phyloP scores from a whole-genome alignment of 2,329 filamentous ascomycete species.

The Colletotrichum graminicola region DNA sequence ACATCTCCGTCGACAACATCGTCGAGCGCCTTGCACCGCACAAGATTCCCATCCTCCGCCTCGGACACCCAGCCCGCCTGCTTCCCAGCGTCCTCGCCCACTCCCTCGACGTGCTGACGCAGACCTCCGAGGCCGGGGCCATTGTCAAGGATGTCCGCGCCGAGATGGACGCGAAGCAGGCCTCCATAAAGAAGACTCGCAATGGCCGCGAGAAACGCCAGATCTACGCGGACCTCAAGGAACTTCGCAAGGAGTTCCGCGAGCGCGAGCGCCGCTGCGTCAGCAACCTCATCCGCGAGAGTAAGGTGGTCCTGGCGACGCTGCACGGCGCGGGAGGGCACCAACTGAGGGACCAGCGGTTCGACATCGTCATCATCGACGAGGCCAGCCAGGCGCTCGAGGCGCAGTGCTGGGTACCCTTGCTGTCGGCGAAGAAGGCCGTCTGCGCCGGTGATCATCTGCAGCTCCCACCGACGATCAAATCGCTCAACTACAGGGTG shows the following conservation, averaged over 20 bases:
- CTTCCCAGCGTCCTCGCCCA: slow-evolving; percentile 89
- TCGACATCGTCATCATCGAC: slow-evolving; percentile 95
- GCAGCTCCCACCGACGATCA: slow-evolving; percentile 94
- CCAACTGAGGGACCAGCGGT: slow-evolving; percentile 82
- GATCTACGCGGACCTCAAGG: slow-evolving; percentile 88
- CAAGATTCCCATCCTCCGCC: slow-evolving; percentile 86
- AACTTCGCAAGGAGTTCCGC: slow-evolving; percentile 88
- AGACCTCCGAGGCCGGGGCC: slow-evolving; percentile 87
- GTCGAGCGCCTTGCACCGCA: slow-evolving; percentile 90
- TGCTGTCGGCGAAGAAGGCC: slow-evolving; percentile 84
- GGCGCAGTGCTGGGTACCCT: slow-evolving; percentile 95
- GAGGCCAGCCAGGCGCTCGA: slow-evolving; percentile 96
- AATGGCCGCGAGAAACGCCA: slow-evolving; percentile 82
- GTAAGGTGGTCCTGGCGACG: slow-evolving; percentile 91
- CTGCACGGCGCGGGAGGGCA: slow-evolving; percentile 91
- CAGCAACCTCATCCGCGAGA: slow-evolving; percentile 77
- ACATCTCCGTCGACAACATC: slow-evolving; percentile 98
- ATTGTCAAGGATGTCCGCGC: slow-evolving; percentile 91
- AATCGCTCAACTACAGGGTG: slow-evolving; percentile 73
- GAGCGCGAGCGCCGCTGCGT: slow-evolving; percentile 88
- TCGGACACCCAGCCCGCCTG: slow-evolving; percentile 92
- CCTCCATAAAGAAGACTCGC: slow-evolving; percentile 87
- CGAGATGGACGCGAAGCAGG: slow-evolving; percentile 94
- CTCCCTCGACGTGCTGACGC: slow-evolving; percentile 90
- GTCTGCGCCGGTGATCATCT: slow-evolving; percentile 95